These are phyloP conservation scores for Pyricularia pennisetigena DNA, from an alignment of 2,329 filamentous ascomycete species.

Conservation along the genomic window DNA sequence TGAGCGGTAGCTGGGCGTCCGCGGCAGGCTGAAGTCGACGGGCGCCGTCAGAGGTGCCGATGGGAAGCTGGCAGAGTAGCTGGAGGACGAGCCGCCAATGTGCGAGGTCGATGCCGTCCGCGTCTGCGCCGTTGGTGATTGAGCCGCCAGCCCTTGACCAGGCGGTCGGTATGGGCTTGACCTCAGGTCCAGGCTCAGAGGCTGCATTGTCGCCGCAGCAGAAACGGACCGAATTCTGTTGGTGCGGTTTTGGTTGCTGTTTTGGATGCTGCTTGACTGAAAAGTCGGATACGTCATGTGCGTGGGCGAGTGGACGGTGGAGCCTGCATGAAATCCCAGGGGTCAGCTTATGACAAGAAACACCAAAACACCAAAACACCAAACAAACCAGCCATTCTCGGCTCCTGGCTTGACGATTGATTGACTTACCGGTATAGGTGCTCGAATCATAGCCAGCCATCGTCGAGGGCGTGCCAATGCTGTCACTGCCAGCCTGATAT, in stretches of 20 bases:
- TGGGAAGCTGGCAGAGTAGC: slow-evolving; percentile 40
- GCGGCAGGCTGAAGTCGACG: slow-evolving; percentile 38
- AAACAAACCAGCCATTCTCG: no score
- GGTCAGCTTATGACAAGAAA: slow-evolving; percentile 7
- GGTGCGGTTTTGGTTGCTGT: slow-evolving; percentile 31
- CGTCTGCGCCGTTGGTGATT: slow-evolving; percentile 19
- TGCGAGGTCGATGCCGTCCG: slow-evolving; percentile 30
- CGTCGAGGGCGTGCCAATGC: slow-evolving; percentile 25
- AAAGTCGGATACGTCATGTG: slow-evolving; percentile 39
- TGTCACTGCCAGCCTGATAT: slow-evolving; percentile 39
- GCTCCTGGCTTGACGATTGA: not conserved
- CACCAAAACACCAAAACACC: no score
- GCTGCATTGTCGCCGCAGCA: slow-evolving; percentile 23
- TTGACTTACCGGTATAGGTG: slow-evolving; percentile 39
- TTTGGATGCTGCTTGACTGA: slow-evolving; percentile 28
- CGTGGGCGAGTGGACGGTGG: slow-evolving; percentile 37
- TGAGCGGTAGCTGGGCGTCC: slow-evolving; percentile 26
- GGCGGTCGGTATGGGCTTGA: slow-evolving; percentile 29
- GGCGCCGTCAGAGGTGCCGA: slow-evolving; percentile 44
- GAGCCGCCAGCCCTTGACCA: slow-evolving; percentile 17
- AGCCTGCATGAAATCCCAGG: slow-evolving; percentile 23
- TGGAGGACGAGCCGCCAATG: slow-evolving; percentile 20
- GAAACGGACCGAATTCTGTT: slow-evolving; percentile 38
- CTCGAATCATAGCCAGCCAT: slow-evolving; percentile 38
- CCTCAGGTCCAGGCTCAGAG: slow-evolving; percentile 33